Percentiles rank a stretch among this genome's conserved stretches.
Evolutionary conservation across 495 filamentous ascomycete species (phyloP).

Genomic region (Penicillium pancosmium): DNA sequence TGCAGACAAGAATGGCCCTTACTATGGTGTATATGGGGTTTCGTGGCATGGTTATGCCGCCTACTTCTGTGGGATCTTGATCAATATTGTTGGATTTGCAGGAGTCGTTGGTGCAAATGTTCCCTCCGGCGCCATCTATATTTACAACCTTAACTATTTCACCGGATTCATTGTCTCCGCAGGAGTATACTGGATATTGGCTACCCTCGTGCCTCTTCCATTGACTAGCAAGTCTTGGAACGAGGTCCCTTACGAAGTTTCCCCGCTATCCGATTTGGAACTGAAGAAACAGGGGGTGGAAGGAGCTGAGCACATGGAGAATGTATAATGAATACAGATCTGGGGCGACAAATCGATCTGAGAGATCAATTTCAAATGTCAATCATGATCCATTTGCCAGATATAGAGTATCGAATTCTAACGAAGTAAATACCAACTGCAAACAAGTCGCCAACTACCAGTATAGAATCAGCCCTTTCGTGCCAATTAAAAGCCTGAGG

Average conservation of each 20-base stretch:
- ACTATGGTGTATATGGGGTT: constrained; percentile 71
- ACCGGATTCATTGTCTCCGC: constrained; percentile 73
- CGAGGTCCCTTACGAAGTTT: constrained; percentile 67
- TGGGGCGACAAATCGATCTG: no score
- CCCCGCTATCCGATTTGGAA: constrained; percentile 15
- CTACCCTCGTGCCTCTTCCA: constrained; percentile 67
- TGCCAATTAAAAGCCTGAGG: no score
- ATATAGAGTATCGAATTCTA: no score
- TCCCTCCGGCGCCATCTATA: constrained; percentile 72
- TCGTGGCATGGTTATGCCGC: constrained; percentile 82
- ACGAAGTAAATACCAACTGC: no score
- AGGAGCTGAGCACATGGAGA: no score
- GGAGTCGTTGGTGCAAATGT: constrained; percentile 75
- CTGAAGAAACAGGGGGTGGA: constrained; percentile 10
- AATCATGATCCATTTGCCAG: no score
- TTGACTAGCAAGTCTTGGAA: constrained; percentile 76
- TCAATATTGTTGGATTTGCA: constrained; percentile 90
- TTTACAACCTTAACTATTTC: constrained; percentile 89
- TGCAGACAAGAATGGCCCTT: constrained; percentile 61
- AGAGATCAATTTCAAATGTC: no score
- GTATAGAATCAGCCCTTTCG: no score
- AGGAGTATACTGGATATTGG: constrained; percentile 66
- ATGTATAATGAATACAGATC: no score
- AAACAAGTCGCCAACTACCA: no score
- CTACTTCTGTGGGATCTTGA: constrained; percentile 79